phyloP scores from a whole-genome alignment of 2,329 filamentous ascomycete genomes.

The Aureobasidium melanogenum region DNA sequence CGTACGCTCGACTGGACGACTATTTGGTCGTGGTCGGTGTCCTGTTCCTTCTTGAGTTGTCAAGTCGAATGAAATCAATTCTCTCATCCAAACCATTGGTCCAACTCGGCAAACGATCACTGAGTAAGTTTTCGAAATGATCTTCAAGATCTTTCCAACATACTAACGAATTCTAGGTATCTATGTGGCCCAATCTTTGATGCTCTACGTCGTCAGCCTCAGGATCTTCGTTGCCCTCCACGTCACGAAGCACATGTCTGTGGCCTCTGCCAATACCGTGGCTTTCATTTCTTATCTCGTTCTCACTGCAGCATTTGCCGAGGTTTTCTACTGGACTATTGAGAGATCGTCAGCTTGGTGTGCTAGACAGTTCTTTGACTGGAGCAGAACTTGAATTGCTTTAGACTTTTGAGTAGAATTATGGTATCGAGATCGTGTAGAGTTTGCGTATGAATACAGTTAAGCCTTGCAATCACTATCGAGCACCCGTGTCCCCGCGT shows the following conservation, averaged over 20 bases:
- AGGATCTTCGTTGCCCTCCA: not conserved
- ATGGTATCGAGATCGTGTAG: not conserved
- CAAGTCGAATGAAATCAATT: constrained; percentile 12
- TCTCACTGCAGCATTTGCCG: not conserved
- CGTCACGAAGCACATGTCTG: not conserved
- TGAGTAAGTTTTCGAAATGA: constrained; percentile 17
- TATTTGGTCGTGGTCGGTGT: constrained; percentile 22
- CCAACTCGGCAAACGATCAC: constrained; percentile 20
- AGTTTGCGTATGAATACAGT: no score
- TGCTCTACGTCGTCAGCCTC: not conserved
- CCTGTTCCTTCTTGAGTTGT: constrained; percentile 19
- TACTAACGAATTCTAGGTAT: not conserved
- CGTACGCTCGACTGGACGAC: constrained; percentile 22
- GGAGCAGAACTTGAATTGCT: not conserved
- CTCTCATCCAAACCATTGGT: constrained; percentile 21
- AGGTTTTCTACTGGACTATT: not conserved
- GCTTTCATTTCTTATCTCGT: not conserved
- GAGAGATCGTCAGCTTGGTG: not conserved
- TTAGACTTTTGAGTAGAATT: not conserved
- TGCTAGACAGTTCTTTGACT: not conserved
- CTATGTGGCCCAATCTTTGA: not conserved
- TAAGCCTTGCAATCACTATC: no score
- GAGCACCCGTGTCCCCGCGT: no score
- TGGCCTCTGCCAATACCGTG: not conserved
- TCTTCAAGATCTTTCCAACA: not conserved